phyloP scores from a whole-genome alignment of 441 rosid genomes.

The Erodium moschatum region DNA sequence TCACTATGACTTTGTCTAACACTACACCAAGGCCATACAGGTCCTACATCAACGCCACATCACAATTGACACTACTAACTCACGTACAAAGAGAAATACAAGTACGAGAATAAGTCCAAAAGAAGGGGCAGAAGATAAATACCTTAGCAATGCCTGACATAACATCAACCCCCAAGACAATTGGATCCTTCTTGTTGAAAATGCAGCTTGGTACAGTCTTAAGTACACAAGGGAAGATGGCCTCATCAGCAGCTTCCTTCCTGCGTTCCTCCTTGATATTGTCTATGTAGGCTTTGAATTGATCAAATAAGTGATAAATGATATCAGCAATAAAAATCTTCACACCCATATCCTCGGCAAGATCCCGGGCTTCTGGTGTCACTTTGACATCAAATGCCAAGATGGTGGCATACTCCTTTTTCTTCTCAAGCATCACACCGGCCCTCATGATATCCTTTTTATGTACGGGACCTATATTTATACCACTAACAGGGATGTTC shows the following conservation, averaged over 20 bases:
- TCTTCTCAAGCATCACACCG: constrained; percentile 93
- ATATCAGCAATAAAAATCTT: constrained; percentile 90
- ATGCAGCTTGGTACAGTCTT: constrained; percentile 64
- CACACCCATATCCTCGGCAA: constrained; percentile 78
- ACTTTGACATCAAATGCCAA: constrained; percentile 96
- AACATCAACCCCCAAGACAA: constrained; percentile 85
- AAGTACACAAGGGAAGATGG: constrained; percentile 88
- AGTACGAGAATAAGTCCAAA: no score
- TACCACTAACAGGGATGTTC: constrained; percentile 80
- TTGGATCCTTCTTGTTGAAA: constrained; percentile 86
- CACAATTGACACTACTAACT: no score
- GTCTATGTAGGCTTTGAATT: constrained; percentile 77
- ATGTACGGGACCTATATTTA: constrained; percentile 83
- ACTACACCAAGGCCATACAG: no score
- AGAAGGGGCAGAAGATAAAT: not conserved
- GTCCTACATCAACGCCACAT: no score
- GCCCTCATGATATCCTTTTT: constrained; percentile 93
- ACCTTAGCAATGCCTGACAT: constrained; percentile 72
- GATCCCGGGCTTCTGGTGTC: constrained; percentile 80
- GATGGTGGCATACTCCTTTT: constrained; percentile 77
- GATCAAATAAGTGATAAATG: constrained; percentile 87
- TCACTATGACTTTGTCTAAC: not conserved
- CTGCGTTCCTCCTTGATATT: constrained; percentile 83
- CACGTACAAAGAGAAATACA: no score
- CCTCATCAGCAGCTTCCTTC: constrained; percentile 87